Evolutionary conservation across 2,329 filamentous ascomycete species (phyloP).

Genomic region (Cladophialophora immunda): DNA sequence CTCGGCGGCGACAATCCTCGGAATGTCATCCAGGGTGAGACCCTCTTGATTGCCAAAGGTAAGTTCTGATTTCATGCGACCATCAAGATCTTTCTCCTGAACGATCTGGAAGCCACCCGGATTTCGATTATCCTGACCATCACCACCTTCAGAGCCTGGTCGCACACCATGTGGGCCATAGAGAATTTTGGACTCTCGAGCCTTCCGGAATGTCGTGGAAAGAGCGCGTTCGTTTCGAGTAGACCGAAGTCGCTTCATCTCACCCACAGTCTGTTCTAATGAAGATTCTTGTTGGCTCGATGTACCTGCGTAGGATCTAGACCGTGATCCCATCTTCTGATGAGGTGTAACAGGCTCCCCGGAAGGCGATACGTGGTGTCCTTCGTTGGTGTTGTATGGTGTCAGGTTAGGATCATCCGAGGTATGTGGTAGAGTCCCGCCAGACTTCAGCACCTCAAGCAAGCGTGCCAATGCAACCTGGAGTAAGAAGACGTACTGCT

Average conservation of each 20-base stretch:
- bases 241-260: slow-evolving; percentile 89
- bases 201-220: slow-evolving; percentile 90
- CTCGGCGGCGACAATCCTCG: slow-evolving; percentile 92
- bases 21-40: slow-evolving; percentile 93
- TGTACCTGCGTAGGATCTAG: slow-evolving; percentile 75
- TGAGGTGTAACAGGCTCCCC: slow-evolving; percentile 62
- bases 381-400: slow-evolving; percentile 72
- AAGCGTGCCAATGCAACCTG: slow-evolving; percentile 90
- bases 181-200: slow-evolving; percentile 89
- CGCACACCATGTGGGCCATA: slow-evolving; percentile 81
- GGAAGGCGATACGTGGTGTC: slow-evolving; percentile 62
- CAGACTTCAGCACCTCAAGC: slow-evolving; percentile 83
- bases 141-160: slow-evolving; percentile 75
- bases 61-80: slow-evolving; percentile 76
- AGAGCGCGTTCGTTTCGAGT: slow-evolving; percentile 94
- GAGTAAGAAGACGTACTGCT: slow-evolving; percentile 93
- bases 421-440: slow-evolving; percentile 78
- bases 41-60: slow-evolving; percentile 92
- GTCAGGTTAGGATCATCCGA: slow-evolving; percentile 76
- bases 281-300: slow-evolving; percentile 72
- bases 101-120: slow-evolving; percentile 73
- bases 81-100: slow-evolving; percentile 76
- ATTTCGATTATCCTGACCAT: slow-evolving; percentile 58
- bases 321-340: slow-evolving; percentile 72
- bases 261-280: slow-evolving; percentile 94